Conservation (phyloP, 805 yeast genomes). For the Zygoascus flipseniorum region DNA sequence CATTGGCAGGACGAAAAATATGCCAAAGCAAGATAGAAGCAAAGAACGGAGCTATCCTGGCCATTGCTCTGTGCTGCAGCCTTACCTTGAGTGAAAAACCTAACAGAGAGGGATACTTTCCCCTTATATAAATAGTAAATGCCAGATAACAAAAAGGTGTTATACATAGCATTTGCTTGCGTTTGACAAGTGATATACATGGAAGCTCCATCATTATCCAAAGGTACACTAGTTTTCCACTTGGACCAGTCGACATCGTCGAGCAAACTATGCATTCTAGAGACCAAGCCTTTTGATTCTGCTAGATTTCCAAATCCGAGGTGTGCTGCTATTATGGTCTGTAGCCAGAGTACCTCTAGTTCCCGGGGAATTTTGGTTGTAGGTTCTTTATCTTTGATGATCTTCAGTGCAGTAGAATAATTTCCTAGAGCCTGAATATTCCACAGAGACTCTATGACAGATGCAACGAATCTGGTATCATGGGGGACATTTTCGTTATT, state of each 20-base stretch:
- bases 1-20: conserved; percentile 1
- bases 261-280: neutral
- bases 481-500: neutral
- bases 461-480: neutral
- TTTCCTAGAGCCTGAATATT: neutral
- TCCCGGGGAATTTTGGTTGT: neutral
- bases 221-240: neutral
- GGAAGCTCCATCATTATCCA: neutral
- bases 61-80: neutral
- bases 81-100: neutral
- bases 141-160: neutral
- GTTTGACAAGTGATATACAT: neutral
- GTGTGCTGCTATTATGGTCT: neutral
- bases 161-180: neutral
- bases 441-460: neutral
- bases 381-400: neutral
- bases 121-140: conserved; percentile 1
- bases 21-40: neutral
- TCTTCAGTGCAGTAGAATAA: neutral
- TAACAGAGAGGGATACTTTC: neutral
- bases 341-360: neutral
- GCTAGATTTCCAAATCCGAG: neutral
- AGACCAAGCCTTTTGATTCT: neutral
- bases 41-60: neutral
- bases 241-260: neutral